Evolutionary conservation across 352 stramenopile genomes (phyloP).

Genomic region (Phytophthora hybrid): DNA sequence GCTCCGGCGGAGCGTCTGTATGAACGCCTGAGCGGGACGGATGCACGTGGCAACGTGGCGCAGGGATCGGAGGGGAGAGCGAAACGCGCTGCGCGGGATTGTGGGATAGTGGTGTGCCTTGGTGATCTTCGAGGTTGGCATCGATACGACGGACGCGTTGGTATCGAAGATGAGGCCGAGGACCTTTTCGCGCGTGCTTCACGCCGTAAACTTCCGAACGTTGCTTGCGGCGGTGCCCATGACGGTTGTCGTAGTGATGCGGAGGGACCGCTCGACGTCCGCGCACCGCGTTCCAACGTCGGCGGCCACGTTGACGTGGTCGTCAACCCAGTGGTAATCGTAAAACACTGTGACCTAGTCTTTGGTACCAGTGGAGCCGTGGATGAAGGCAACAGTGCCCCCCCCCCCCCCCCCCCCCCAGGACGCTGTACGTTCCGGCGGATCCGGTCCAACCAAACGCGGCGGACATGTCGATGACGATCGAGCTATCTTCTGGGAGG

Average conservation of each 20-base stretch:
- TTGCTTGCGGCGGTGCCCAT: constrained; percentile 1
- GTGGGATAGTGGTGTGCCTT: not conserved
- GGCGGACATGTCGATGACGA: not conserved
- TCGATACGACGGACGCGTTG: not conserved
- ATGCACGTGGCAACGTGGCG: constrained; percentile 7
- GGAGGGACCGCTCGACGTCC: constrained; percentile 1
- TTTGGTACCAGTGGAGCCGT: not conserved
- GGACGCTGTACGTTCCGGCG: not conserved
- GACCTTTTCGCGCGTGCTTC: constrained; percentile 1
- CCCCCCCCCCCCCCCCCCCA: no score
- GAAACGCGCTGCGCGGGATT: not conserved
- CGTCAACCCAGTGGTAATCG: constrained; percentile 1
- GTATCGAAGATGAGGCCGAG: not conserved
- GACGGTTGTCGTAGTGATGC: not conserved
- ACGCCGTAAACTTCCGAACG: not conserved
- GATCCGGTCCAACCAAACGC: not conserved
- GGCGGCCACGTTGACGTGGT: not conserved
- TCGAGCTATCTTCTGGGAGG: not conserved
- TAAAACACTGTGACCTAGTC: not conserved
- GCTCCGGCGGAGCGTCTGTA: not conserved
- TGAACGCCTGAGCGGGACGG: not conserved
- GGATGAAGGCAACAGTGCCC: no score
- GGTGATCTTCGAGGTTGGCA: not conserved
- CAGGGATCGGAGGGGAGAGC: not conserved
- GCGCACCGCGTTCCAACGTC: not conserved